Evolutionary conservation across 805 yeast genomes (phyloP), one percentile per base, ranked within the genome.

Genomic region (Vanderwaltozyma tropicalis): DNA sequence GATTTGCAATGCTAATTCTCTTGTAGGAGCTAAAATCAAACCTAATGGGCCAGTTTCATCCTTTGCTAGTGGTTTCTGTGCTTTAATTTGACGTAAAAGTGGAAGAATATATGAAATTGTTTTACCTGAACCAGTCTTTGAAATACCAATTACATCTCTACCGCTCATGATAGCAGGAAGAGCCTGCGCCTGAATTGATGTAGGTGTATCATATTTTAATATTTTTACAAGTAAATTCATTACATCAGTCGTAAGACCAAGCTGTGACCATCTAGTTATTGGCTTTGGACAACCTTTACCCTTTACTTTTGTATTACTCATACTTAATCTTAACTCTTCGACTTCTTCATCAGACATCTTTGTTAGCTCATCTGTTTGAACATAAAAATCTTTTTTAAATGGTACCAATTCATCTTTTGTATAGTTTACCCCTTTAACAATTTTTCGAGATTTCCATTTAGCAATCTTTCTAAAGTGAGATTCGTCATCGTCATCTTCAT

Each of bases 121-220:
- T 55, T 92, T 92, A 3, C 98, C 98, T 0, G 96, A 84, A 0
- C 98, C 98, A 0, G 98, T 92, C 46, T 87, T 86, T 0, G 98
- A 97, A 16, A 92, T 80, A 5, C 96, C 96, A 33, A 92, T 80
- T 7, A 89, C 74, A 61, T 92, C 97, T 34, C 81, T 61, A 1
- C 97, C 97, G 2, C 79, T 67, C 94, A 89, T 83, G 16, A 87
- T 76, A 0, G 87, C 81, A 0, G 98, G 97, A 17, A 88, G 67
- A 0, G 96, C 87, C 50, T 87, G 96, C 0, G 87, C 69, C 57
- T 92, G 98, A 38, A 92, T 86, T 0, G 96, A 74, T 0, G 96
- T 84, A 1, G 97, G 95, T 2, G 61, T 53, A 0, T 59, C 64
- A 53, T 74, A 88, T 7, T 66, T 56, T 9, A 80, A 55, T 12